These are phyloP conservation scores for Nicotiana otophora DNA, from an alignment of 257 asterid genomes.

Conservation along the genomic window DNA sequence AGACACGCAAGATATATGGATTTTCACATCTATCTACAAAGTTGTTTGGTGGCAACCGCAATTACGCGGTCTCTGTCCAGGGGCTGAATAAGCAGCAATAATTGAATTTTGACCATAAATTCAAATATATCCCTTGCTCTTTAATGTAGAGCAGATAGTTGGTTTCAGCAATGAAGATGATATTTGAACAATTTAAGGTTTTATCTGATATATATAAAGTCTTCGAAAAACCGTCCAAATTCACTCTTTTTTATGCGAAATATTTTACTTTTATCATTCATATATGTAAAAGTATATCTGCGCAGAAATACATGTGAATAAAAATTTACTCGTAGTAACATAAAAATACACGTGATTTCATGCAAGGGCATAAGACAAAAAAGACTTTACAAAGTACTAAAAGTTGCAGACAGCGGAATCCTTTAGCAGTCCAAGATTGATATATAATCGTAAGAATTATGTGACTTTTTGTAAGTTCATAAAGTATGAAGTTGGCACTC, in stretches of 20 bases:
- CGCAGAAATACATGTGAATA: too few species aligned
- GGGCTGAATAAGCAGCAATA: background rate
- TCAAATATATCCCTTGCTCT: background rate
- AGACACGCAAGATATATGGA: background rate
- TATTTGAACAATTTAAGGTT: background rate
- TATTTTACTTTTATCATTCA: too few species aligned
- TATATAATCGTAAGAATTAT: background rate
- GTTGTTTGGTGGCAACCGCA: background rate
- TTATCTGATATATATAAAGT: too few species aligned
- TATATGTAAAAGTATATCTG: too few species aligned
- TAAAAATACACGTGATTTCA: too few species aligned
- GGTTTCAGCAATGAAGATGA: background rate
- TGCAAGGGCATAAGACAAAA: too few species aligned
- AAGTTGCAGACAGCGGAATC: background rate
- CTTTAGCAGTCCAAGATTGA: background rate
- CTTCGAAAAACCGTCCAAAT: too few species aligned
- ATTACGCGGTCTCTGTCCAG: background rate
- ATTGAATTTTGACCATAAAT: background rate
- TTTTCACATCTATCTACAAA: background rate
- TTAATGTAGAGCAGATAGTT: background rate
- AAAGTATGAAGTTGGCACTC: background rate
- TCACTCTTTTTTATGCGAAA: too few species aligned
- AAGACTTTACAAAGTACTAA: too few species aligned
- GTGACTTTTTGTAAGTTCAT: background rate
- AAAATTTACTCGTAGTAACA: too few species aligned